Percentiles rank a stretch among this genome's conserved stretches.
phyloP scores from a whole-genome alignment of 2,329 filamentous ascomycete species.

The Hymenoscyphus repandus region DNA sequence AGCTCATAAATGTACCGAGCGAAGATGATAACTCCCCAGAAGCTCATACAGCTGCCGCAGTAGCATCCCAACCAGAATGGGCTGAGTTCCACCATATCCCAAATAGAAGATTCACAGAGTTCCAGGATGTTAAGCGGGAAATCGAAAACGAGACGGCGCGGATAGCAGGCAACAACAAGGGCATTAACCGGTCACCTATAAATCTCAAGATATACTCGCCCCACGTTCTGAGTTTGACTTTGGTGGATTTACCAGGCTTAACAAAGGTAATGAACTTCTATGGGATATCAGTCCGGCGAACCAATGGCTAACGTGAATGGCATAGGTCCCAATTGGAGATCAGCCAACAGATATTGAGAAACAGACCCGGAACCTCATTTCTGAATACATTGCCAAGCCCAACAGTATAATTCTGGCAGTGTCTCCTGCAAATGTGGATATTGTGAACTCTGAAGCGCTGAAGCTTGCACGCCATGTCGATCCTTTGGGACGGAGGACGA shows the following conservation, averaged over 20 bases:
- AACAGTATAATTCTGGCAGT: slow-evolving; percentile 98
- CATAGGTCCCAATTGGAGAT: slow-evolving; percentile 87
- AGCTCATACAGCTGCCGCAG: slow-evolving; percentile 72
- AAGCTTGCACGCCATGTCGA: slow-evolving; percentile 97
- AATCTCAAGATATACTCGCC: slow-evolving; percentile 98
- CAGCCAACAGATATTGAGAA: slow-evolving; percentile 98
- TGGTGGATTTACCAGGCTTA: slow-evolving; percentile 91
- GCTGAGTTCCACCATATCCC: slow-evolving; percentile 96
- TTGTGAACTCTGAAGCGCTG: slow-evolving; percentile 95
- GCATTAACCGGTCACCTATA: slow-evolving; percentile 95
- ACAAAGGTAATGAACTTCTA: slow-evolving; percentile 64
- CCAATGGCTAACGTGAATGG: slow-evolving; percentile 9
- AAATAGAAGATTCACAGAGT: slow-evolving; percentile 83
- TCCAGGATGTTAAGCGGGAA: slow-evolving; percentile 87
- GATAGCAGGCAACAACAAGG: slow-evolving; percentile 95
- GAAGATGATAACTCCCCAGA: slow-evolving; percentile 61
- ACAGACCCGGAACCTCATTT: slow-evolving; percentile 92
- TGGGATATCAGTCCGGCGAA: background rate
- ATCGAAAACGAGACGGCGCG: slow-evolving; percentile 95
- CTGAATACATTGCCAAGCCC: slow-evolving; percentile 97
- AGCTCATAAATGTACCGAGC: slow-evolving; percentile 91
- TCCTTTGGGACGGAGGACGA: slow-evolving; percentile 86
- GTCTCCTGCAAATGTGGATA: slow-evolving; percentile 93
- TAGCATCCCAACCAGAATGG: slow-evolving; percentile 67
- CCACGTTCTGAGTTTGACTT: slow-evolving; percentile 89